Evolutionary conservation across 2,329 filamentous ascomycete species (phyloP).

Genomic region (Gnomoniopsis sp.): DNA sequence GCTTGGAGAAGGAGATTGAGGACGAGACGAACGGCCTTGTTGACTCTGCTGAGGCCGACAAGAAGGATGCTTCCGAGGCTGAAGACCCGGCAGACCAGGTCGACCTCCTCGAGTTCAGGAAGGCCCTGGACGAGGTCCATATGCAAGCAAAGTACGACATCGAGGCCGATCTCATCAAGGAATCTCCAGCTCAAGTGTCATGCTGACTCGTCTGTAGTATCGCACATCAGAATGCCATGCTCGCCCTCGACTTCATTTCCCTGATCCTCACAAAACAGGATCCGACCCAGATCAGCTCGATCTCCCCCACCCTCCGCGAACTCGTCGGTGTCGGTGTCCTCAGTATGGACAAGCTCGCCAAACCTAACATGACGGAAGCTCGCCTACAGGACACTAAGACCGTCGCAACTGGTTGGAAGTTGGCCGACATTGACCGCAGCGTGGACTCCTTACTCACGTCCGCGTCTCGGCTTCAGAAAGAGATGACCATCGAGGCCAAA

Average conservation of each 20-base stretch:
- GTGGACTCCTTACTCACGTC: conserved; percentile 72
- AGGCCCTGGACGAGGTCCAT: conserved; percentile 56
- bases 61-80: conserved; percentile 43
- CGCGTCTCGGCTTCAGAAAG: conserved; percentile 67
- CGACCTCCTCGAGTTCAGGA: conserved; percentile 38
- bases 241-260: conserved; percentile 79
- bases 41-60: conserved; percentile 42
- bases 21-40: conserved; percentile 34
- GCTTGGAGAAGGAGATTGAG: conserved; percentile 61
- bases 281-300: conserved; percentile 68
- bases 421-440: conserved; percentile 72
- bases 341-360: conserved; percentile 61
- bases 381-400: conserved; percentile 54
- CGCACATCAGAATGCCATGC: conserved; percentile 58
- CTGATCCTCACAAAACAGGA: conserved; percentile 77
- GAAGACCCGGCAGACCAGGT: conserved; percentile 40
- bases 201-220: conserved; percentile 31
- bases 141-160: conserved; percentile 52
- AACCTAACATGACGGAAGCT: conserved; percentile 55
- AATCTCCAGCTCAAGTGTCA: background rate
- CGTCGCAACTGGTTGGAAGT: conserved; percentile 67
- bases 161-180: background rate
- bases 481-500: conserved; percentile 74
- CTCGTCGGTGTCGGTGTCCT: conserved; percentile 72
- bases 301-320: conserved; percentile 68